Conservation (phyloP, 1,284 basidiomycete genomes). For the Cerioporus squamosus region DNA sequence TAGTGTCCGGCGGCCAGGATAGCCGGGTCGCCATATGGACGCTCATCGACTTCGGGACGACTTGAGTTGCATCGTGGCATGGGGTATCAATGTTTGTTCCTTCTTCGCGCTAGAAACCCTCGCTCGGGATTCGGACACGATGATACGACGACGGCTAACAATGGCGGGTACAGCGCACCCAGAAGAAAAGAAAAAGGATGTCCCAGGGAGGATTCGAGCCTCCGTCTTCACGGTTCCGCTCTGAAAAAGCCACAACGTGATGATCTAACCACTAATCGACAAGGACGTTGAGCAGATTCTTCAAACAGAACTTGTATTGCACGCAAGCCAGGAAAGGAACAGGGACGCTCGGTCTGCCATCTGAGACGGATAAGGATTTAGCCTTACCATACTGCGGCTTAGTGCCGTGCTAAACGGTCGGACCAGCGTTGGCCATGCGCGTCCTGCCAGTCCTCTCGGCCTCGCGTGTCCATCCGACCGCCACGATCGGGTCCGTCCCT, state of each 20-base stretch:
- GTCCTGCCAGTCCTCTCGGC: too few relatives aligned
- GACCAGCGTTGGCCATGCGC: neutral
- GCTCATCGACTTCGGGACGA: slow-evolving; percentile 68
- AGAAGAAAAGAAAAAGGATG: neutral
- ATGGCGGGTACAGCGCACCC: too few relatives aligned
- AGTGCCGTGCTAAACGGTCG: neutral
- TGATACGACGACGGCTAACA: too few relatives aligned
- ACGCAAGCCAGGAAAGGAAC: too few relatives aligned
- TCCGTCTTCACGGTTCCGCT: slow-evolving; percentile 22
- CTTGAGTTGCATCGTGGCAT: slow-evolving; percentile 5
- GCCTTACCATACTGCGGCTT: too few relatives aligned
- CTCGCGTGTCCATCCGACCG: neutral
- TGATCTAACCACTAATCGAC: slow-evolving; percentile 28
- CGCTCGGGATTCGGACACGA: too few relatives aligned
- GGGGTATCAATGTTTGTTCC: neutral
- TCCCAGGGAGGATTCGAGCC: slow-evolving; percentile 27
- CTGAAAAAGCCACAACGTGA: slow-evolving; percentile 24
- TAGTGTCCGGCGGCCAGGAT: slow-evolving; percentile 77
- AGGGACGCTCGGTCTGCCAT: too few relatives aligned
- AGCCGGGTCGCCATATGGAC: slow-evolving; percentile 79
- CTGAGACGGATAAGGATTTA: too few relatives aligned
- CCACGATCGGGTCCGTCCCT: neutral
- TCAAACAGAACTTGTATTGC: too few relatives aligned
- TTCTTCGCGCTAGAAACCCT: too few relatives aligned
- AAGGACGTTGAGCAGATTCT: slow-evolving; percentile 14